phyloP scores from a whole-genome alignment of 176 grass and related monocot species.

The Zoysia japonica region DNA sequence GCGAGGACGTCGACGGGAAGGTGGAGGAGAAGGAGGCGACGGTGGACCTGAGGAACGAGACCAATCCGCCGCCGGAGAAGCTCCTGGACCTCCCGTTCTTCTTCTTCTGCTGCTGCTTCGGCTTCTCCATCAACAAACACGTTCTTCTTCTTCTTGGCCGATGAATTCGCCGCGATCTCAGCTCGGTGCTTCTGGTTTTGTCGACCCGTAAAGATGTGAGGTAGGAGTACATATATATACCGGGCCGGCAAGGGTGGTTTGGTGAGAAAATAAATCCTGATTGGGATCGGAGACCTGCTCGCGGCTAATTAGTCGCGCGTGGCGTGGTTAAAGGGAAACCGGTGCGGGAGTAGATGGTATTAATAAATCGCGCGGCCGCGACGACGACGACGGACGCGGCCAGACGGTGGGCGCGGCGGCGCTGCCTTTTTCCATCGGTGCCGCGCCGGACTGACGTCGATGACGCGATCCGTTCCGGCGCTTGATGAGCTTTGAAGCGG shows the following conservation, averaged over 20 bases:
- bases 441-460: neutral
- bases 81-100: conserved; percentile 41
- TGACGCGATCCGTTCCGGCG: neutral
- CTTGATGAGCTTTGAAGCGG: conserved; percentile 10
- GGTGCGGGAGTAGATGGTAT: neutral
- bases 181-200: neutral
- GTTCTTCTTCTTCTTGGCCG: neutral
- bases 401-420: neutral
- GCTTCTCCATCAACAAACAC: neutral
- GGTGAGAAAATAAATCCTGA: conserved; percentile 13
- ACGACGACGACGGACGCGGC: neutral
- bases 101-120: conserved; percentile 34
- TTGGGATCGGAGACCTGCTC: neutral
- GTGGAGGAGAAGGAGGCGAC: conserved; percentile 54
- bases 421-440: neutral
- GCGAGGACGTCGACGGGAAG: conserved; percentile 1
- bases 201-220: neutral
- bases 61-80: conserved; percentile 40
- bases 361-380: conserved; percentile 1
- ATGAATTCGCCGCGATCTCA: neutral
- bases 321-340: conserved; percentile 38
- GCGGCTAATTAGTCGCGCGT: neutral
- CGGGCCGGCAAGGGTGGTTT: neutral
- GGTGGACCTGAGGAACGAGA: conserved; percentile 55
- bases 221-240: neutral